Base-by-base conservation (phyloP, 2,329 filamentous ascomycete species). In the Claviceps humidiphila region DNA sequence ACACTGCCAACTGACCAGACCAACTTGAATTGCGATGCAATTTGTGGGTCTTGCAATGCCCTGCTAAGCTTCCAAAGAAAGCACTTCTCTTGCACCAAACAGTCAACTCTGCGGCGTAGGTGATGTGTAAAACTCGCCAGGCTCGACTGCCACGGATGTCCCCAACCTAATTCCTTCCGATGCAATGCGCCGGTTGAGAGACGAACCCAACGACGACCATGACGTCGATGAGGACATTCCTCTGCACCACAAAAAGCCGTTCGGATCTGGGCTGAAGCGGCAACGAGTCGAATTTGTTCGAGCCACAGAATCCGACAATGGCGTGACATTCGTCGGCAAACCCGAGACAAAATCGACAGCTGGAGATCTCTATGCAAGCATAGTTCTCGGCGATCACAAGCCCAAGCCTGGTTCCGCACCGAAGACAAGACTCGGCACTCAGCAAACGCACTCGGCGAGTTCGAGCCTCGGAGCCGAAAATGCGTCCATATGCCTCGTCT, bases 331-430 rank as follows among this genome's bases (percentile, higher is more conserved):
- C 14, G 63, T 64, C 11, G 30, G 3, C 44, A 46, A 55, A 59
- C 24, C 37, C 11, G 30, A 11, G 7, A 58, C 62, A 16, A 58
- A 55, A 6, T 52, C 57, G 3, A 66, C 67, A 6, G 63, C 78
- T 38, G 74, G 78, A 1, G 80, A 87, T 52, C 67, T 80, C 46
- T 88, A 89, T 59, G 74, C 87, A 26, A 78, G 75, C 54, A 74
- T 88, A 54, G 84, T 88, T 20, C 68, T 86, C n/a, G 71, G 73
- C 1, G 71, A 72, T 40, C 58, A 55, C 16, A 51, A 57, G 26
- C 16, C 53, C 34, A 22, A 58, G 17, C 11, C 56, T 3, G 20
- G 50, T 16, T 51, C 60, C 4, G 20, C 52, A 16, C 54, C 61
- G n/a, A 34, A 41, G 14, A n/a, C 53, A 26, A 55, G 63, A 14